Base-by-base conservation (phyloP, 2,329 filamentous ascomycete species). In the Endoconidiophora laricicola region DNA sequence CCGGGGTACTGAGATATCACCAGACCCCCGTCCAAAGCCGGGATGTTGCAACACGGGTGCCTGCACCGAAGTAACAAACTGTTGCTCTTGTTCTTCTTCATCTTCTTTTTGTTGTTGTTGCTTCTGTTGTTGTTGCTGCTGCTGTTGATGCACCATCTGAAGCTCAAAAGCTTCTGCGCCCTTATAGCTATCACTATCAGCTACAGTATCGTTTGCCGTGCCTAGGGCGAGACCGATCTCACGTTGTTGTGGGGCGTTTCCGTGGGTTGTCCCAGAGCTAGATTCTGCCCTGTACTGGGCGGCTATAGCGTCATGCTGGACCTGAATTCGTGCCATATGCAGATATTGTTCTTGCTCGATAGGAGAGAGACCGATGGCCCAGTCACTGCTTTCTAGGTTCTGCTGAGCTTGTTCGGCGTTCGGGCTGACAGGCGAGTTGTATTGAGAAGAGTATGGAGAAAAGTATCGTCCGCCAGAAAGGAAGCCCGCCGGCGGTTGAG, bases 381-480 rank as follows among this genome's bases (percentile, higher is more conserved):
- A 33, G 7, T 33, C 26, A 3, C 26, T 10, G 12, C 26, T 10
- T 3, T 33, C 26, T 10, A 33, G 7, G 26, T 33, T 33, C 26
- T 33, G 26, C 56, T 55, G 0, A 59, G 57, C 2, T 56, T 58
- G 36, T 70, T 61, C 26, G 26, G 1, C 26, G 26, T 33, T 33
- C 2, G 26, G 26, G 48, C 66, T 73, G 53, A 75, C 66, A 0
- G 76, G 76, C 57, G 74, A 78, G 60, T 66, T 75, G 61, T 70
- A 79, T 53, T 76, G 72, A 39, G 74, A 77, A 18, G 66, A 68
- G 58, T 79, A 80, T 0, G 77, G 76, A 3, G 74, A 78, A 55
- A 77, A 70, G 61, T 78, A 76, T 5, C 65, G 68, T 14, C 44
- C 26, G 12, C 26, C 26, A 33, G 26, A 33, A 7, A 33, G 7